These are phyloP conservation scores for Cutaneotrichosporon mucoides DNA, from an alignment of 1,284 basidiomycete species.

Conservation along the genomic window DNA sequence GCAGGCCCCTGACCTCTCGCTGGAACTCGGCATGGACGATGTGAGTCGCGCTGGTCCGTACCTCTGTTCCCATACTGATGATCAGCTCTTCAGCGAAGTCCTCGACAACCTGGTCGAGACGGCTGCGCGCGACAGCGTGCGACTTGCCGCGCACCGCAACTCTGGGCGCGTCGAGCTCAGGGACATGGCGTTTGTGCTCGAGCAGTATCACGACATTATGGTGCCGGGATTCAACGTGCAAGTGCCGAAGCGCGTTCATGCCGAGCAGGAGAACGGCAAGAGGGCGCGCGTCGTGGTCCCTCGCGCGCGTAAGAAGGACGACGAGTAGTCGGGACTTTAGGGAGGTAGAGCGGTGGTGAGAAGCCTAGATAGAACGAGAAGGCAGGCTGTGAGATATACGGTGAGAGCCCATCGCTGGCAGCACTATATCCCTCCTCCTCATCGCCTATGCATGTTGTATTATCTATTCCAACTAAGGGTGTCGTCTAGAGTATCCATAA, in stretches of 20 bases:
- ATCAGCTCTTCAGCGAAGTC: slow-evolving; percentile 31
- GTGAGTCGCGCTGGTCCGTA: slow-evolving; percentile 18
- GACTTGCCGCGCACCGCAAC: slow-evolving; percentile 38
- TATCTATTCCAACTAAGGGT: no score
- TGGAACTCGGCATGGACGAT: slow-evolving; percentile 35
- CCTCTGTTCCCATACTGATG: not conserved
- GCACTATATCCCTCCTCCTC: no score
- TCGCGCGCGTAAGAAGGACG: slow-evolving; percentile 8
- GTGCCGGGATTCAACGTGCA: slow-evolving; percentile 39
- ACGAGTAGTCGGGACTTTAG: slow-evolving; percentile 1
- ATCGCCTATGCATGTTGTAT: no score
- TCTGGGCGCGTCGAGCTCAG: slow-evolving; percentile 36
- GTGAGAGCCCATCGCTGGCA: no score
- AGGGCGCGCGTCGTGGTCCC: slow-evolving; percentile 17
- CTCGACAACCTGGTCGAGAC: slow-evolving; percentile 33
- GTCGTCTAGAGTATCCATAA: no score
- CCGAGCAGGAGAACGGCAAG: slow-evolving; percentile 24
- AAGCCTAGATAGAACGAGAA: no score
- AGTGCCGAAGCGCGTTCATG: slow-evolving; percentile 30
- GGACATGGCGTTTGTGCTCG: slow-evolving; percentile 38
- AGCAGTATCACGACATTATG: slow-evolving; percentile 30
- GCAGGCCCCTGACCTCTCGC: slow-evolving; percentile 32
- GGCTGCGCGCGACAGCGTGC: slow-evolving; percentile 26
- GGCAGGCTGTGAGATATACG: no score
- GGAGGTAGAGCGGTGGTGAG: not conserved